Evolutionary conservation across 1,284 basidiomycete species (phyloP).

Genomic region (Tremellales sp.): DNA sequence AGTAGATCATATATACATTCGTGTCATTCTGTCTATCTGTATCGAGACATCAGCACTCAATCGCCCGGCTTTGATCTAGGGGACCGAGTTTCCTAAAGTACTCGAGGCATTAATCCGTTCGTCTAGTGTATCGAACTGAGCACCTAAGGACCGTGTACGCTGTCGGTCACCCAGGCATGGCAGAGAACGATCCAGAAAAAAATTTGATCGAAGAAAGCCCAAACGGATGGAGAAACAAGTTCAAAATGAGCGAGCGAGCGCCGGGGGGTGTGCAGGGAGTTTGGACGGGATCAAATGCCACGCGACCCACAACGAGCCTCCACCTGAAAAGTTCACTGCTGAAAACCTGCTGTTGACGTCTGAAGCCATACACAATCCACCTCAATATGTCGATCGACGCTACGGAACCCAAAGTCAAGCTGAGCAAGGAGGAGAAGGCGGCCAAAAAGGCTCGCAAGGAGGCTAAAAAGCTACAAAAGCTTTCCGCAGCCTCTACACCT

Average conservation of each 20-base stretch:
- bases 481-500: slow-evolving; percentile 9
- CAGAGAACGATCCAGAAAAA: too few species aligned
- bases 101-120: slow-evolving; percentile 30
- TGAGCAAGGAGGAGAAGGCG: slow-evolving; percentile 41
- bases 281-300: too few species aligned
- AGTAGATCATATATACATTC: too few species aligned
- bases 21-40: too few species aligned
- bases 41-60: slow-evolving; percentile 24
- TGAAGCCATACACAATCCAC: not conserved
- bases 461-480: slow-evolving; percentile 23
- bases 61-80: not conserved
- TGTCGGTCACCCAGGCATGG: too few species aligned
- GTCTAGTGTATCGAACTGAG: slow-evolving; percentile 15
- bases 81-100: slow-evolving; percentile 23
- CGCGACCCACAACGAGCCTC: too few species aligned
- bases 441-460: slow-evolving; percentile 37
- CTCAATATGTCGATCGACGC: slow-evolving; percentile 37
- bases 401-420: slow-evolving; percentile 13
- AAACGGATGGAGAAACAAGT: too few species aligned
- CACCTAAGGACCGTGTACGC: not conserved
- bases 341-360: too few species aligned
- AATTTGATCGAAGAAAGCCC: too few species aligned
- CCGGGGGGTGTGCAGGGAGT: too few species aligned
- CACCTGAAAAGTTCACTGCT: too few species aligned
- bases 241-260: too few species aligned